These are phyloP conservation scores for Eucalyptus polybractea DNA, from an alignment of 345 rosid genomes.

Conservation along the genomic window DNA sequence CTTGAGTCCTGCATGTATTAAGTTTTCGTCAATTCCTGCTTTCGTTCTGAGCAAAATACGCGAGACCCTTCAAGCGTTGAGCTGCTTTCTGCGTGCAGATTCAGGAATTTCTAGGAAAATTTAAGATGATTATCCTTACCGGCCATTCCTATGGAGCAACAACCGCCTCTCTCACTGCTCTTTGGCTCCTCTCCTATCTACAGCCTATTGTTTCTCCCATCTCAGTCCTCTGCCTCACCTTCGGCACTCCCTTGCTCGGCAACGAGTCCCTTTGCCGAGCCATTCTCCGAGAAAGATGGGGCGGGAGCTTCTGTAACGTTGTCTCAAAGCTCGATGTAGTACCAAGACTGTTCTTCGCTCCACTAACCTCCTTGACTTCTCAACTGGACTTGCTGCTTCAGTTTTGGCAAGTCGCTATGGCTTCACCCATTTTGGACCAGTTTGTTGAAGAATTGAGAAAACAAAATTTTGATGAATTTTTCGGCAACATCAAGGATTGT, in stretches of 20 bases:
- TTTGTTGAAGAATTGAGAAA: background rate
- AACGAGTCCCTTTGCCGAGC: constrained; percentile 42
- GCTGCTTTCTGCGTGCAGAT: constrained; percentile 18
- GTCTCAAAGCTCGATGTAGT: constrained; percentile 42
- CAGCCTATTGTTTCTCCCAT: constrained; percentile 2
- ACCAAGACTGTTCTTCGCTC: constrained; percentile 40
- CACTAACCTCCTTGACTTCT: constrained; percentile 5
- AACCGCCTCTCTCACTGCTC: constrained; percentile 49
- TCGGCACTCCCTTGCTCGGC: constrained; percentile 79
- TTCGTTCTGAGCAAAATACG: background rate
- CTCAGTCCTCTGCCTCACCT: constrained; percentile 62
- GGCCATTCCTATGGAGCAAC: constrained; percentile 79
- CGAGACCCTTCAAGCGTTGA: background rate
- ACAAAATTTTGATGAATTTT: background rate
- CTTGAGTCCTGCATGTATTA: background rate
- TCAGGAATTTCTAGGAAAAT: constrained; percentile 1
- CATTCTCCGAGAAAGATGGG: background rate
- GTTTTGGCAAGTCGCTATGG: background rate
- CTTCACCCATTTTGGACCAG: constrained; percentile 12
- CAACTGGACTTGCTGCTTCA: constrained; percentile 2
- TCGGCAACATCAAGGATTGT: background rate
- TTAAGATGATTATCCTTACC: constrained; percentile 45
- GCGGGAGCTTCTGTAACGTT: constrained; percentile 65
- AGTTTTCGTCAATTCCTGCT: background rate
- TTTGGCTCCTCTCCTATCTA: constrained; percentile 54